Evolutionary conservation across 2,329 filamentous ascomycete genomes (phyloP).

Genomic region (Ascochyta fabae): DNA sequence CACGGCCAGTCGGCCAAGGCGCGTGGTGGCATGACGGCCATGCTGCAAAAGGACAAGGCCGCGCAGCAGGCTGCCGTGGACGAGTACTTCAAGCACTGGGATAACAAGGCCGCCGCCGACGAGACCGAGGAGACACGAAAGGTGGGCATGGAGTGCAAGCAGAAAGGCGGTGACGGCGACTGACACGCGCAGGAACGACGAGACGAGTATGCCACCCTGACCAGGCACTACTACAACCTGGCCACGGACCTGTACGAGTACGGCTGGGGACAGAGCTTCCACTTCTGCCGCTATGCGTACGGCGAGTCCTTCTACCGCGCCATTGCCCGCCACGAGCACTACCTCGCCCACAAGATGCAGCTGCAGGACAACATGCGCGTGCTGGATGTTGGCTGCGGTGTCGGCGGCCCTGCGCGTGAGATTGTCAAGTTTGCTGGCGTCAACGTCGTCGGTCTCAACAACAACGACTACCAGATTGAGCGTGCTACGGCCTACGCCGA

Average conservation of each 20-base stretch:
- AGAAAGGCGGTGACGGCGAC: slow-evolving; percentile 9
- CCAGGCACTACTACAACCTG: slow-evolving; percentile 95
- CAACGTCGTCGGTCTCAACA: slow-evolving; percentile 92
- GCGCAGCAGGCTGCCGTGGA: slow-evolving; percentile 84
- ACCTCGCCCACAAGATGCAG: slow-evolving; percentile 87
- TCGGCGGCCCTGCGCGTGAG: slow-evolving; percentile 92
- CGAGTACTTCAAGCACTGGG: slow-evolving; percentile 97
- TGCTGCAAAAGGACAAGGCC: slow-evolving; percentile 80
- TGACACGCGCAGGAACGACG: slow-evolving; percentile 68
- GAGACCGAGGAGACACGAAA: slow-evolving; percentile 86
- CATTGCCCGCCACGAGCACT: slow-evolving; percentile 96
- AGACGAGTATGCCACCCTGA: slow-evolving; percentile 90
- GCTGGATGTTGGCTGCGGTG: slow-evolving; percentile 94
- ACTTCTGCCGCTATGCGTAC: slow-evolving; percentile 92
- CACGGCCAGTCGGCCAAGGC: slow-evolving; percentile 76
- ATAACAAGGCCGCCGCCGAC: slow-evolving; percentile 76
- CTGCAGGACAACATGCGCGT: slow-evolving; percentile 88
- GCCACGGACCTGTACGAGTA: slow-evolving; percentile 98
- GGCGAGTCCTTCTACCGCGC: slow-evolving; percentile 89
- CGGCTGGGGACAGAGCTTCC: slow-evolving; percentile 94
- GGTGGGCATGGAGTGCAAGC: slow-evolving; percentile 53
- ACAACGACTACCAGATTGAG: slow-evolving; percentile 99
- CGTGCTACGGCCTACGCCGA: slow-evolving; percentile 85
- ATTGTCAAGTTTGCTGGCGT: slow-evolving; percentile 94
- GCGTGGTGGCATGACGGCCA: slow-evolving; percentile 77